phyloP scores from a whole-genome alignment of 1,284 basidiomycete genomes.

The Apiotrichum mycotoxinovorans region DNA sequence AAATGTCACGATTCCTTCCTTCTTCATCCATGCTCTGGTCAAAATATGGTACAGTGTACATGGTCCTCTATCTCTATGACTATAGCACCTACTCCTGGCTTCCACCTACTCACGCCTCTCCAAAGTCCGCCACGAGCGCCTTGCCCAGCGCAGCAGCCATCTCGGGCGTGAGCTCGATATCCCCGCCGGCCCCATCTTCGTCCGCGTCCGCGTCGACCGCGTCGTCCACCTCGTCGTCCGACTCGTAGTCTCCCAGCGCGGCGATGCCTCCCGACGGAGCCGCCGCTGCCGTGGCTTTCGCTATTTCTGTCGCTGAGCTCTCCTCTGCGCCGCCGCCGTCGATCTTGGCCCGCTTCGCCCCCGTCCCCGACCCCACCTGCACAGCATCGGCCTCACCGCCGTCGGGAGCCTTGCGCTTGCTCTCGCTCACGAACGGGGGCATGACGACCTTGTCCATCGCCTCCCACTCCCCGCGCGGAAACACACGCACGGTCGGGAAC shows the following conservation, averaged over 20 bases:
- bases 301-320: not conserved
- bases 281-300: not conserved
- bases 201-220: conserved; percentile 16
- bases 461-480: conserved; percentile 60
- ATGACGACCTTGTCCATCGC: conserved; percentile 51
- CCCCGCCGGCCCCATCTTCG: conserved; percentile 6
- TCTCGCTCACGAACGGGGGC: conserved; percentile 28
- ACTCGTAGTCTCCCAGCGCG: conserved; percentile 30
- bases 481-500: conserved; percentile 72
- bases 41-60: too few relatives aligned
- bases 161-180: conserved; percentile 11
- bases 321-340: conserved; percentile 52
- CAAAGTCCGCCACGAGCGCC: conserved; percentile 16
- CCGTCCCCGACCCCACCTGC: conserved; percentile 54
- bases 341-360: conserved; percentile 2
- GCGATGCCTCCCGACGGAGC: conserved; percentile 25
- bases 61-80: too few relatives aligned
- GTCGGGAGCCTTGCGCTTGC: conserved; percentile 22
- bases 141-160: conserved; percentile 33
- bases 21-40: too few relatives aligned
- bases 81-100: too few relatives aligned
- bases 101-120: too few relatives aligned
- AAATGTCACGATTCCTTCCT: too few relatives aligned
- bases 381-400: conserved; percentile 38
- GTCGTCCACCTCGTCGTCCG: conserved; percentile 7